Evolutionary conservation across 2,329 filamentous ascomycete species (phyloP).

Genomic region (Truncatella angustata): DNA sequence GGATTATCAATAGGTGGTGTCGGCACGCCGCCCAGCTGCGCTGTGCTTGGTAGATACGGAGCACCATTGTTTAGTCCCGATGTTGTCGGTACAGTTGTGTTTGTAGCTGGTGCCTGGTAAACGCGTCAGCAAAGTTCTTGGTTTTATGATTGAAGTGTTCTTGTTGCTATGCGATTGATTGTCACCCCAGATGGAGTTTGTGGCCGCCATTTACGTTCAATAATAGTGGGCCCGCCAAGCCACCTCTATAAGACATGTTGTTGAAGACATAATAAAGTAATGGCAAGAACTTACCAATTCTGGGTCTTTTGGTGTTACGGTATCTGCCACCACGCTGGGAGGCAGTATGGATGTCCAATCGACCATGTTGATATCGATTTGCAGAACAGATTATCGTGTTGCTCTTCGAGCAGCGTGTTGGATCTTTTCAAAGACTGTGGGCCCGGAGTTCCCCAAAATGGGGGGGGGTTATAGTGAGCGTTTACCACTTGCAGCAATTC

Average conservation of each 20-base stretch:
- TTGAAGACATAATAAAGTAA: not conserved
- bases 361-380: not conserved
- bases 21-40: constrained; percentile 58
- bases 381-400: not conserved
- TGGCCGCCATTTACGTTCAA: too few species aligned
- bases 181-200: too few species aligned
- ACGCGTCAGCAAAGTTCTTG: not conserved
- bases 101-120: not conserved
- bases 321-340: not conserved
- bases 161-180: too few species aligned
- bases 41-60: constrained; percentile 41
- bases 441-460: constrained; percentile 3
- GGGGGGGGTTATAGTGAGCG: constrained; percentile 1
- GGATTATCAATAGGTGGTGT: constrained; percentile 59
- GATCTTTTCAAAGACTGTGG: not conserved
- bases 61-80: constrained; percentile 20
- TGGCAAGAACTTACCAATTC: not conserved
- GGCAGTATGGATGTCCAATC: not conserved
- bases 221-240: not conserved
- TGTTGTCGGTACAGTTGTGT: not conserved
- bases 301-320: not conserved
- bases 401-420: not conserved
- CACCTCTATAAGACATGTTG: not conserved
- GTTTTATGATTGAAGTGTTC: not conserved
- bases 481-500: too few species aligned